Conservation (phyloP, 108 stramenopile species). For the Cyclotella choctawhatcheeana region DNA sequence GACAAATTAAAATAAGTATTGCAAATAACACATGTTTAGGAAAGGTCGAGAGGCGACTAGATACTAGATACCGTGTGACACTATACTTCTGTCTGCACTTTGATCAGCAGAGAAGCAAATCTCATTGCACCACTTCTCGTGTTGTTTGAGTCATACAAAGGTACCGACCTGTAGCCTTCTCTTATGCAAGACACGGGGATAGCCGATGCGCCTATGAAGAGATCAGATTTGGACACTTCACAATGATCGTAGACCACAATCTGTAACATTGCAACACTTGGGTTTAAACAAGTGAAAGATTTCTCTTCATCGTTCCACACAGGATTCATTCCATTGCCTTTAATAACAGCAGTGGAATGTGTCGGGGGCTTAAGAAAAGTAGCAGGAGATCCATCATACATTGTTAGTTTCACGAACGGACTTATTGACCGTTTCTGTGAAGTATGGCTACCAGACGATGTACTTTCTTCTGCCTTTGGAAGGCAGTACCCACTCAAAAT, state of each 20-base stretch:
- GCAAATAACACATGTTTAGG: background rate
- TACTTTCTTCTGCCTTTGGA: constrained; percentile 52
- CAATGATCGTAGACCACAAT: constrained; percentile 75
- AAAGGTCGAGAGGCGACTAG: background rate
- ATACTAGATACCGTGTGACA: background rate
- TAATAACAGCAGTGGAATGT: constrained; percentile 57
- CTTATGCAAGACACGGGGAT: constrained; percentile 74
- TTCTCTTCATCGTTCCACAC: constrained; percentile 78
- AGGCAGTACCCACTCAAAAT: constrained; percentile 79
- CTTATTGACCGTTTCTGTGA: constrained; percentile 38
- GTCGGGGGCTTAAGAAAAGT: constrained; percentile 46
- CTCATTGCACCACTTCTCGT: constrained; percentile 67
- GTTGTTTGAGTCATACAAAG: constrained; percentile 73
- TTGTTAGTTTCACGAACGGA: constrained; percentile 68
- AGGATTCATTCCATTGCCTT: constrained; percentile 93
- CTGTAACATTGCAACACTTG: constrained; percentile 70
- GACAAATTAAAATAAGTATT: too few relatives aligned
- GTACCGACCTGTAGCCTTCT: constrained; percentile 76
- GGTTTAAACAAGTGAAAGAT: constrained; percentile 64
- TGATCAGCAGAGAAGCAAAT: constrained; percentile 74
- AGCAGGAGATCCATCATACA: constrained; percentile 69
- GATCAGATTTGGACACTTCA: constrained; percentile 53
- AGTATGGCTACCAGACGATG: background rate
- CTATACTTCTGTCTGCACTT: constrained; percentile 24
- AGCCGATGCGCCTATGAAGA: constrained; percentile 75